Evolutionary conservation across 2,329 filamentous ascomycete genomes (phyloP), one percentile per base, ranked within the genome.

Genomic region (Epichloe scottii): DNA sequence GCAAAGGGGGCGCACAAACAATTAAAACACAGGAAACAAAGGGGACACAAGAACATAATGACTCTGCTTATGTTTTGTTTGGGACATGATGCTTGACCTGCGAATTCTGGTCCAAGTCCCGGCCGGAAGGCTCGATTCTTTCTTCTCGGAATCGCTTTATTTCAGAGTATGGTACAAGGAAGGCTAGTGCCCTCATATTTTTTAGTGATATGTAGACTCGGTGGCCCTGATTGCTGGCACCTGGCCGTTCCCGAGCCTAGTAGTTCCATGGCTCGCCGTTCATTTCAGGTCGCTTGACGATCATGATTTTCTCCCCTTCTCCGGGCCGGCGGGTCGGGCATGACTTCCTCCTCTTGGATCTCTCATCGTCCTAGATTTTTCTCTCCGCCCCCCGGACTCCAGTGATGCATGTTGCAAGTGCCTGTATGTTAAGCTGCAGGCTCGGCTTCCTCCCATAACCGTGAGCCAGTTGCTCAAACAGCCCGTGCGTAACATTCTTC

Each of bases 401-500:
- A 12, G 46, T 34, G 35, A 40, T 37, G 3, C 19, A 40, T 39
- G 19, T 26, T n/a, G 37, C 30, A 19, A 11, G 10, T 42, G 8
- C 14, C 26, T 49, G 12, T 12, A 6, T 12, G 3, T 34, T n/a
- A 35, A 14, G 50, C 52, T 26, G 50, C 49, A 6, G 50, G 34
- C 37, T 56, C 53, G 19, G 33, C 30, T 19, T 46, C 41, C n/a
- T 19, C 19, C 23, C 50, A 5, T 41, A 42, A 11, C 39, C 11
- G 26, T 46, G 44, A 17, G 57, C 52, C 4, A 62, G 58, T 35
- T 59, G 55, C 50, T 62, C 62, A 26, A 75, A 61, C 34, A 72
- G 55, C 10, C 68, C 62, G 56, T 81, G 78, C n/a, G 62, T 65
- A 56, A 81, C 77, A 51, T 81, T 81, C 7, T 58, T 54, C 7